Conservation (phyloP, 78 protist species). For the Dictyostelium firmibasis region DNA sequence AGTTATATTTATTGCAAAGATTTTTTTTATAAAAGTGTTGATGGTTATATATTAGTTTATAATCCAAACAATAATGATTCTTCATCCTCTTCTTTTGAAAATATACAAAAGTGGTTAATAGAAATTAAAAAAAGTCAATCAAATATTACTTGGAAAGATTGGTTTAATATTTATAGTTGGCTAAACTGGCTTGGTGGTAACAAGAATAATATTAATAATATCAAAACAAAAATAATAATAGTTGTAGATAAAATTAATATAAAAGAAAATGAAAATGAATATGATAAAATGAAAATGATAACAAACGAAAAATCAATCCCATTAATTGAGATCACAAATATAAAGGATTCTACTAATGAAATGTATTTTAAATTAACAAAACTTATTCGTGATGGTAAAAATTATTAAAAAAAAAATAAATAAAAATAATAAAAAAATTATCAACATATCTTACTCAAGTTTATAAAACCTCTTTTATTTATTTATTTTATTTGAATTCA, state of each 20-base stretch:
- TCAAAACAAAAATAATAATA: no score
- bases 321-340: not conserved
- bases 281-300: not conserved
- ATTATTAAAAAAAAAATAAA: no score
- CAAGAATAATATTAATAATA: no score
- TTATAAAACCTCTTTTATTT: no score
- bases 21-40: not conserved
- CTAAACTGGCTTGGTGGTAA: not conserved
- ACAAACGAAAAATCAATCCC: not conserved
- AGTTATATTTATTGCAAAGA: not conserved
- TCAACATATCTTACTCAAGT: no score
- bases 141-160: not conserved
- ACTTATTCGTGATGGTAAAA: not conserved
- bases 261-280: not conserved
- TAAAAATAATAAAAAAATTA: no score
- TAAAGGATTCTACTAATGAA: not conserved
- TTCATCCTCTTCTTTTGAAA: not conserved
- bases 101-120: not conserved
- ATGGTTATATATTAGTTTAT: not conserved
- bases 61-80: not conserved
- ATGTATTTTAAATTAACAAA: not conserved
- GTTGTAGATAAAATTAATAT: not conserved
- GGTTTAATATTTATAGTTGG: not conserved
- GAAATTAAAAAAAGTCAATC: not conserved
- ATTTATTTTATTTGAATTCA: no score